These are phyloP conservation scores for Trypanosoma brucei DNA, from an alignment of 208 protist species.

Conservation along the genomic window DNA sequence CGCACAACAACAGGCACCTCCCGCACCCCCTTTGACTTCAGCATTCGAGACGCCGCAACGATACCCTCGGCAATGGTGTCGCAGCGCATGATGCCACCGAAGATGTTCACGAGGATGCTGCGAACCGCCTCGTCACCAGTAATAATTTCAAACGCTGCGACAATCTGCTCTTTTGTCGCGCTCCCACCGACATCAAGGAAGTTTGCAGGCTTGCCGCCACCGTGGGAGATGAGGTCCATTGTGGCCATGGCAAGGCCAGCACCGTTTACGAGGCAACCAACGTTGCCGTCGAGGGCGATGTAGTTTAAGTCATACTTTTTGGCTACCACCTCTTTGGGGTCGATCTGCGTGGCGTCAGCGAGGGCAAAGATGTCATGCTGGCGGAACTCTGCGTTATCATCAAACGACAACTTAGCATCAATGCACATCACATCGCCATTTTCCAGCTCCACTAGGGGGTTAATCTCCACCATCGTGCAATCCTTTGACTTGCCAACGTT, in stretches of 20 bases:
- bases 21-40: constrained; percentile 71
- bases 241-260: constrained; percentile 99
- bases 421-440: constrained; percentile 94
- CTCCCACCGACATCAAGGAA: constrained; percentile 99
- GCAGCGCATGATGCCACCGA: constrained; percentile 99
- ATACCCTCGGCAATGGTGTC: constrained; percentile 97
- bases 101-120: constrained; percentile 99
- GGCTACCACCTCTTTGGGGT: constrained; percentile 94
- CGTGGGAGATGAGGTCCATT: constrained; percentile 99
- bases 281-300: constrained; percentile 99
- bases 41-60: constrained; percentile 84
- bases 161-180: constrained; percentile 91
- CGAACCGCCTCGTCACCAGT: constrained; percentile 90
- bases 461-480: constrained; percentile 98
- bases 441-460: constrained; percentile 97
- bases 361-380: constrained; percentile 95
- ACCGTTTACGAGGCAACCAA: constrained; percentile 97
- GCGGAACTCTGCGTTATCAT: constrained; percentile 98
- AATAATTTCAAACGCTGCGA: constrained; percentile 97
- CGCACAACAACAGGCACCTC: constrained; percentile 94
- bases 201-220: constrained; percentile 98
- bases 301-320: constrained; percentile 98
- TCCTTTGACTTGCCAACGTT: constrained; percentile 96
- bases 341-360: constrained; percentile 93
- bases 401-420: constrained; percentile 99